Evolutionary conservation across 768 basidiomycete genomes (phyloP).

Genomic region (Tricholoma terreum): DNA sequence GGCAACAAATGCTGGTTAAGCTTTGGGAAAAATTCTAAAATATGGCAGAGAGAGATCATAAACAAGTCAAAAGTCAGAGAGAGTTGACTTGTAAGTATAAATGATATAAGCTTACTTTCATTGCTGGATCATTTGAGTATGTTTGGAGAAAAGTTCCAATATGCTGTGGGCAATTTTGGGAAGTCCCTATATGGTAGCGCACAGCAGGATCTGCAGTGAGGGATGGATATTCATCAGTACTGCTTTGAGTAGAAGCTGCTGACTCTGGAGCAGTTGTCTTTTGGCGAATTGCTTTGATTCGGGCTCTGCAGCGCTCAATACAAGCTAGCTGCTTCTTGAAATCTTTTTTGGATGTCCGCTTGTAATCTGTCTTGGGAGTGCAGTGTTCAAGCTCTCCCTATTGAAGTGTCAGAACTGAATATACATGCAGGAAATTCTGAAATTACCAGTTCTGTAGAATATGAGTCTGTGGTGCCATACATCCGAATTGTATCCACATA

Average conservation of each 20-base stretch:
- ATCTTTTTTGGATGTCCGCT: slow-evolving; percentile 3
- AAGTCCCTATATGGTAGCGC: background rate
- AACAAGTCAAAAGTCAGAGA: no score
- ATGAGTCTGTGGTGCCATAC: background rate
- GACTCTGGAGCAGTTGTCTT: background rate
- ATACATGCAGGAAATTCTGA: background rate
- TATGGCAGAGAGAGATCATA: no score
- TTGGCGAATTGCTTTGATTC: slow-evolving; percentile 3
- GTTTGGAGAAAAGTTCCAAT: background rate
- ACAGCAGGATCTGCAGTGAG: background rate
- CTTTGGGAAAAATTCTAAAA: slow-evolving; percentile 1
- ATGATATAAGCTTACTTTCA: background rate
- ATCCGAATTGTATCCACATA: background rate
- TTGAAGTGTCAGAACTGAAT: background rate
- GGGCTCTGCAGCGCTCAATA: slow-evolving; percentile 9
- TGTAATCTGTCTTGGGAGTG: slow-evolving; percentile 6
- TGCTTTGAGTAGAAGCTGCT: no score
- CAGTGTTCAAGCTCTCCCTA: slow-evolving; percentile 14
- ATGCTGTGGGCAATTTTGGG: background rate
- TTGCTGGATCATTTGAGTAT: slow-evolving; percentile 9
- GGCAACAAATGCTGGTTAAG: background rate
- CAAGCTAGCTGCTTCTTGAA: slow-evolving; percentile 6
- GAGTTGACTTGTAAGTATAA: no score
- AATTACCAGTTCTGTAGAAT: background rate
- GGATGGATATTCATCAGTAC: no score